Base-by-base conservation (phyloP, 2,329 filamentous ascomycete genomes). In the Aspergillus aculeatinus region DNA sequence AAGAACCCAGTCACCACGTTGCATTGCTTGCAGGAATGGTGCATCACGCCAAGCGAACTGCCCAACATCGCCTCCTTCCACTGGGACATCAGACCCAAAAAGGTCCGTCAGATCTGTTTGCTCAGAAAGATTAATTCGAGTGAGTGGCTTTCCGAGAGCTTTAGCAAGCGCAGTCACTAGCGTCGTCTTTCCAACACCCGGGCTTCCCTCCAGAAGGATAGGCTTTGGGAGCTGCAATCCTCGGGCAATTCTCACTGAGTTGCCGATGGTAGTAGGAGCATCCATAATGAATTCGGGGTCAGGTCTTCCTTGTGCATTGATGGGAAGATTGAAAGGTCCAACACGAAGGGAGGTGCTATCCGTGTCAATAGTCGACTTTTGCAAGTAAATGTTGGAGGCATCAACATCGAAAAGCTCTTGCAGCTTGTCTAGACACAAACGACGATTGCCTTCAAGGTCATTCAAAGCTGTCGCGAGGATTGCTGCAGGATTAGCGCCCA, bases 41-140 rank as follows among this genome's bases (percentile, higher is more conserved):
- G 94, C 95, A 74, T 99, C 94, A 67, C 92, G 87, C 95, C 95
- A 99, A 1, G 91, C 89, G 71, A 99, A 99, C 61, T 91, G 89
- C 1, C 95, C 95, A 7, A 92, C 89, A 69, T 90, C 87, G 0
- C 90, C 92, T n/a, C 92, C 93, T 77, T 98, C 95, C 3, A 96
- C 88, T 0, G 95, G 95, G 7, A 96, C 92, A 78, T 99, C 95
- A 0, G 94, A 96, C 60, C 95, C 95, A 73, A 99, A 99, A 1
- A 99, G 81, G 73, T 99, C 95, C 85, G 98, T 97, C 53, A 99
- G 80, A 75, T 99, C 95, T 0, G 96, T 99, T 77, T 99, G 95
- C 68, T 99, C 95, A 0, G 95, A 98, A 61, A 99, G 81, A 71
- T 99, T 99, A 77, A 99, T 97, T 68, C 95, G 86, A 0, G 92